A percentile compares a stretch with the other conserved stretches of the same genome.
phyloP scores from a whole-genome alignment of 148 eudicot species.

The Spergularia marina region DNA sequence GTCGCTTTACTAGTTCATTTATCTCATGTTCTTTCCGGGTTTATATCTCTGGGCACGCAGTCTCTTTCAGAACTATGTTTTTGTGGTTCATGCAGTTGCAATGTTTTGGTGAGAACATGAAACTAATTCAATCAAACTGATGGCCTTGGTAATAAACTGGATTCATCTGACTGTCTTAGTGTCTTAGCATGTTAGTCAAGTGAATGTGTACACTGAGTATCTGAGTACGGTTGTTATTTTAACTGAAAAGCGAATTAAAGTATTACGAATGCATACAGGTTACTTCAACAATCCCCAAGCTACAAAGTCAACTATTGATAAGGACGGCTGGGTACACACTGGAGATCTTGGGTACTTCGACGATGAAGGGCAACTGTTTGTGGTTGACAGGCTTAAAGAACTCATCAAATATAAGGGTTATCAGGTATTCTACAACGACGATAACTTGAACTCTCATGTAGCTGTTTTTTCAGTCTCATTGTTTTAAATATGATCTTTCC shows the following conservation, averaged over 20 bases:
- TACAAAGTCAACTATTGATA: conserved; percentile 62
- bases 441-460: not conserved
- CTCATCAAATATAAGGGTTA: conserved; percentile 82
- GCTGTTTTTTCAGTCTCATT: no score
- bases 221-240: not conserved
- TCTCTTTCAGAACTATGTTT: no score
- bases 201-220: not conserved
- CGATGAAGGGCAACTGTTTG: conserved; percentile 65
- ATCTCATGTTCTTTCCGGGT: no score
- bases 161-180: no score
- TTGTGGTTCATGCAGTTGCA: no score
- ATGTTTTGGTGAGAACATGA: no score
- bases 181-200: no score
- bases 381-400: conserved; percentile 79
- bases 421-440: conserved; percentile 42
- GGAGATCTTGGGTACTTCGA: conserved; percentile 91
- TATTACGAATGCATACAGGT: conserved; percentile 35
- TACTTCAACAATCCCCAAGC: conserved; percentile 67
- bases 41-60: no score
- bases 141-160: no score
- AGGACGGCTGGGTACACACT: conserved; percentile 70
- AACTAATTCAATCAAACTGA: no score
- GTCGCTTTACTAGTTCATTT: no score
- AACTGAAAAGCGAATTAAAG: not conserved
- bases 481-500: no score